Conservation (phyloP, 2,329 filamentous ascomycete genomes). For the Aureobasidium sp. region DNA sequence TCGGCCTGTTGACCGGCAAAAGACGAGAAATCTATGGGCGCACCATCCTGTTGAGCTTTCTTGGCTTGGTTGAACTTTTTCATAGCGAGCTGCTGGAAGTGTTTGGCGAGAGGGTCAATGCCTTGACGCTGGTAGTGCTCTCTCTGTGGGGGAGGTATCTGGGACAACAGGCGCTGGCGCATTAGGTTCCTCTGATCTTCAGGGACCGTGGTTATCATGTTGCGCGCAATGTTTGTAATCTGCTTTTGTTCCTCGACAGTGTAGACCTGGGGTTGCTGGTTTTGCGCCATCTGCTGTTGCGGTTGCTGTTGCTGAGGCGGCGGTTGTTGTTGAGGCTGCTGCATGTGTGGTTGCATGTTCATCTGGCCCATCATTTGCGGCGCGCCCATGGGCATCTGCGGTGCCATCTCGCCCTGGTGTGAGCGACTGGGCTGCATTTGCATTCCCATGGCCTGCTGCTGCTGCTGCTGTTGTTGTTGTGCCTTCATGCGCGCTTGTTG, state of each 20-base stretch:
- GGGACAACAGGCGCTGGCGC: slow-evolving; percentile 36
- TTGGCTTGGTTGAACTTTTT: slow-evolving; percentile 17
- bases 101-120: slow-evolving; percentile 40
- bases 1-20: slow-evolving; percentile 56
- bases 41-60: slow-evolving; percentile 31
- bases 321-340: slow-evolving; percentile 20
- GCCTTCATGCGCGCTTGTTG: slow-evolving; percentile 14
- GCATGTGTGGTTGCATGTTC: slow-evolving; percentile 25
- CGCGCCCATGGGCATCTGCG: slow-evolving; percentile 39
- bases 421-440: slow-evolving; percentile 29
- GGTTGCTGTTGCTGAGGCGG: slow-evolving; percentile 14
- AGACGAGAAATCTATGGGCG: slow-evolving; percentile 45
- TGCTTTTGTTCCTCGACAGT: slow-evolving; percentile 37
- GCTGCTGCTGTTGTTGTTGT: slow-evolving; percentile 15
- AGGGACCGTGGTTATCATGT: slow-evolving; percentile 40
- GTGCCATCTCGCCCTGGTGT: slow-evolving; percentile 37
- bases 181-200: slow-evolving; percentile 43
- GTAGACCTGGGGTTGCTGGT: slow-evolving; percentile 22
- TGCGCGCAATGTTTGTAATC: slow-evolving; percentile 41
- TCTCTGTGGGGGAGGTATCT: slow-evolving; percentile 42
- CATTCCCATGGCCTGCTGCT: slow-evolving; percentile 22
- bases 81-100: slow-evolving; percentile 13
- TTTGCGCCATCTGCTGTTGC: slow-evolving; percentile 20
- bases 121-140: slow-evolving; percentile 39
- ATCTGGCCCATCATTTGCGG: slow-evolving; percentile 48